Percentiles rank a stretch among this genome's conserved stretches.
Evolutionary conservation across 768 basidiomycete genomes (phyloP).

Genomic region (Termitomyces sp.): DNA sequence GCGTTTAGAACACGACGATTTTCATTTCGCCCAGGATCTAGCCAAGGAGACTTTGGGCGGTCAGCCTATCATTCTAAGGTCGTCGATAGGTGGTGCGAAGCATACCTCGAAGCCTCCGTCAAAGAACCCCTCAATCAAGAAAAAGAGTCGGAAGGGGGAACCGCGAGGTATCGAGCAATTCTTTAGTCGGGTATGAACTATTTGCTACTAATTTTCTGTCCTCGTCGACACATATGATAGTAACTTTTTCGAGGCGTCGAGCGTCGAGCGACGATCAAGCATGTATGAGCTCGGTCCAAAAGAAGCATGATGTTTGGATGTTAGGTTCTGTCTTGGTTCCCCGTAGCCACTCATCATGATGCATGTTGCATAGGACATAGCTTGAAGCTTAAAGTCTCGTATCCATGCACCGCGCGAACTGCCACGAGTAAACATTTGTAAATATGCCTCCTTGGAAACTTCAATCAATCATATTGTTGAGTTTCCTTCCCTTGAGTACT

Average conservation of each 20-base stretch:
- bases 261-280: no score
- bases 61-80: conserved; percentile 9
- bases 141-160: conserved; percentile 13
- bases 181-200: conserved; percentile 9
- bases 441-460: conserved; percentile 1
- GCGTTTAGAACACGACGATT: conserved; percentile 79
- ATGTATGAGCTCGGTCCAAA: no score
- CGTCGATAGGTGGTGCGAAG: conserved; percentile 3
- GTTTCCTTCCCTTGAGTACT: conserved; percentile 3
- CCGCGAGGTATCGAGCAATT: conserved; percentile 15
- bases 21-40: conserved; percentile 81
- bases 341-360: background rate
- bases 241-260: no score
- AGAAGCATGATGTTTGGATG: background rate
- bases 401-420: background rate
- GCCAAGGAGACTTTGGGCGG: conserved; percentile 34
- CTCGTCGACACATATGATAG: background rate
- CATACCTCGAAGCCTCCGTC: conserved; percentile 1
- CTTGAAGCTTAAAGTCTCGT: background rate
- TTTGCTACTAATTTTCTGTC: background rate
- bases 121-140: conserved; percentile 12
- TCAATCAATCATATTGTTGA: conserved; percentile 4
- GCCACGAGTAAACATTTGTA: conserved; percentile 7
- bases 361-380: background rate
- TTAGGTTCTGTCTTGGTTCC: background rate